Percentiles rank a stretch among this genome's conserved stretches.
Evolutionary conservation across 2,329 filamentous ascomycete genomes (phyloP).

Genomic region (Berkeleyomyces basicola): DNA sequence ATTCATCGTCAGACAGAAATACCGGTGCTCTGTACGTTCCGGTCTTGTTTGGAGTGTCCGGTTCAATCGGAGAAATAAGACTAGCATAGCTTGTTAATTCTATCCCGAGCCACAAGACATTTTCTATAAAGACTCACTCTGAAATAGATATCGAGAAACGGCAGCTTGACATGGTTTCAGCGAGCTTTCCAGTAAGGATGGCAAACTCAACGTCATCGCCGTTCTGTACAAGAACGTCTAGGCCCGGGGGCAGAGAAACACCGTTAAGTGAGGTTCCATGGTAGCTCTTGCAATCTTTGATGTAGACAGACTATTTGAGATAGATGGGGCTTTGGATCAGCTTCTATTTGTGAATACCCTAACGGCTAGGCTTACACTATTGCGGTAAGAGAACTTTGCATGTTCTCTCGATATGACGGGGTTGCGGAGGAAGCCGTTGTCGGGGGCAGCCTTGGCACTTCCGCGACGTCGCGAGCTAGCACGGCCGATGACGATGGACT

Average conservation of each 20-base stretch:
- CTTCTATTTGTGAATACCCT: background rate
- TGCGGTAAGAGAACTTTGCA: slow-evolving; percentile 8
- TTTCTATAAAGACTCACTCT: background rate
- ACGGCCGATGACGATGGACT: slow-evolving; percentile 6
- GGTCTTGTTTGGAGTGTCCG: background rate
- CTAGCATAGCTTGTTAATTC: background rate
- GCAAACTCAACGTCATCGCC: slow-evolving; percentile 8
- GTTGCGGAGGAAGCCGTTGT: slow-evolving; percentile 12
- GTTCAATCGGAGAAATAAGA: background rate
- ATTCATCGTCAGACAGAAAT: slow-evolving; percentile 8
- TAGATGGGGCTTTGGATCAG: background rate
- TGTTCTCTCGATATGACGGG: slow-evolving; percentile 12
- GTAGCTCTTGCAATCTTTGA: slow-evolving; percentile 10
- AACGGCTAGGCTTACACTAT: background rate
- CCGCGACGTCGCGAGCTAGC: slow-evolving; percentile 8
- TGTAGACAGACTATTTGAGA: slow-evolving; percentile 3
- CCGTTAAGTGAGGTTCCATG: slow-evolving; percentile 13
- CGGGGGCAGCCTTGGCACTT: background rate
- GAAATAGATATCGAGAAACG: background rate
- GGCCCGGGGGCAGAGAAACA: background rate
- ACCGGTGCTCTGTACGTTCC: slow-evolving; percentile 6
- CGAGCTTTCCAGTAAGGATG: slow-evolving; percentile 7
- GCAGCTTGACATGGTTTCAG: background rate
- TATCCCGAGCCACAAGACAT: background rate
- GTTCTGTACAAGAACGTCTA: slow-evolving; percentile 3